A percentile compares a stretch with the other conserved stretches of the same genome.
These are phyloP conservation scores for Aquilaria agallochum DNA, from an alignment of 441 rosid species.

Conservation along the genomic window DNA sequence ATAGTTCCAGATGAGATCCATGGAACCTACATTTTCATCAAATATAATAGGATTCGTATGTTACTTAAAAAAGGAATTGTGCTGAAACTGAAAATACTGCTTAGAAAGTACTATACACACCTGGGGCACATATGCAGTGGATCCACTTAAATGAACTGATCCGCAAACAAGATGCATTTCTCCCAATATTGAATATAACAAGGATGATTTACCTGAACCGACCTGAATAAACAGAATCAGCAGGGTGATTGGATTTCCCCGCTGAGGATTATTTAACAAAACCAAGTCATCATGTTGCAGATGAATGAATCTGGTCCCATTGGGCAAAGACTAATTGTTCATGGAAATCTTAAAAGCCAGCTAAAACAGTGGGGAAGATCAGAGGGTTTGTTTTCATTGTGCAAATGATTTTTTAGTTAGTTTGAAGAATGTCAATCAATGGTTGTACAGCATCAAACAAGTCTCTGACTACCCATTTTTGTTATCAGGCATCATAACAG, in stretches of 20 bases:
- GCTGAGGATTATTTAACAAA: too few species aligned
- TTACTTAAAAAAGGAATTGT: slow-evolving; percentile 14
- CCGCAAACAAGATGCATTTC: slow-evolving; percentile 72
- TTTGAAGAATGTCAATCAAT: too few species aligned
- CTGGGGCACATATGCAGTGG: slow-evolving; percentile 91
- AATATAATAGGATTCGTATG: slow-evolving; percentile 11
- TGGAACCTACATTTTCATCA: slow-evolving; percentile 58
- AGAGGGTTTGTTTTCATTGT: too few species aligned
- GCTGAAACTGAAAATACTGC: slow-evolving; percentile 12
- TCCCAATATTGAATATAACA: slow-evolving; percentile 68
- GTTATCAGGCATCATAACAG: too few species aligned
- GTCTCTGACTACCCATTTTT: too few species aligned
- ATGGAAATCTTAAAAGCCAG: too few species aligned
- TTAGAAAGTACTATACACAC: slow-evolving; percentile 32
- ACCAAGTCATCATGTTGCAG: too few species aligned
- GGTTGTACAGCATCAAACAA: too few species aligned
- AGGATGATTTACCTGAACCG: slow-evolving; percentile 96
- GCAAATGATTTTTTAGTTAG: too few species aligned
- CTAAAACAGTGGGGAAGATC: too few species aligned
- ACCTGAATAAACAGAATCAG: slow-evolving; percentile 51
- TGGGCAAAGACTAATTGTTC: too few species aligned
- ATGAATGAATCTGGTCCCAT: too few species aligned
- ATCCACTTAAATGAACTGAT: slow-evolving; percentile 51
- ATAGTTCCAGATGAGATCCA: slow-evolving; percentile 94
- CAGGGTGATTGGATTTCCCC: background rate